Conservation (phyloP, 78 protist genomes). For the Dictyostelium intermedium region DNA sequence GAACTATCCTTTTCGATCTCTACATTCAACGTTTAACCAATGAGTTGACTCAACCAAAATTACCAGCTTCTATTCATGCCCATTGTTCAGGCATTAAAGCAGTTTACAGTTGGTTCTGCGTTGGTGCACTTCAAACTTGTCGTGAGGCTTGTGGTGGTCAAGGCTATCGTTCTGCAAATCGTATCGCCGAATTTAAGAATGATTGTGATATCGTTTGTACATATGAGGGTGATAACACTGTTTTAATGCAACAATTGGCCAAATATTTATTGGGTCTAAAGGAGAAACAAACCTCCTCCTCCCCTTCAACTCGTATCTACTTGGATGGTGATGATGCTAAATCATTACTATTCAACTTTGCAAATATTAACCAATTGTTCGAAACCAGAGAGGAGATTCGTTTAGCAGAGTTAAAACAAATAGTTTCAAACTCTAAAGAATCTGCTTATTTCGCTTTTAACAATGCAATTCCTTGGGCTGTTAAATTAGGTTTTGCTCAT, state of each 20-base stretch:
- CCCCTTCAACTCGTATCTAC: not conserved
- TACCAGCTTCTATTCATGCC: not conserved
- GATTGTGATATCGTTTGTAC: constrained; percentile 60
- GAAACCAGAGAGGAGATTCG: not conserved
- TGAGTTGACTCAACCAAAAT: not conserved
- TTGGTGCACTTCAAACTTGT: not conserved
- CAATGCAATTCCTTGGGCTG: constrained; percentile 41
- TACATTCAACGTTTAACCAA: constrained; percentile 1
- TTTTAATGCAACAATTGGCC: constrained; percentile 61
- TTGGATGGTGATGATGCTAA: not conserved
- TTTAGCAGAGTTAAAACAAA: not conserved
- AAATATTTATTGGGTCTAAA: constrained; percentile 11
- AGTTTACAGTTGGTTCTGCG: constrained; percentile 16
- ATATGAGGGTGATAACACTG: constrained; percentile 79
- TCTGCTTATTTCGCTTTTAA: constrained; percentile 11
- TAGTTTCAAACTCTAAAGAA: not conserved
- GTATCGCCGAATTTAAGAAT: constrained; percentile 11
- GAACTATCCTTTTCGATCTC: not conserved
- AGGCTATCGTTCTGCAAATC: constrained; percentile 47
- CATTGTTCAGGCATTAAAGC: constrained; percentile 46
- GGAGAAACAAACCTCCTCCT: not conserved
- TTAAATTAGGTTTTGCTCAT: not conserved
- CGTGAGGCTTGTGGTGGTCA: constrained; percentile 81
- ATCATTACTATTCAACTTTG: not conserved
- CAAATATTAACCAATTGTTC: not conserved